phyloP scores from a whole-genome alignment of 768 basidiomycete species.

The Xerocomellus intermedius region DNA sequence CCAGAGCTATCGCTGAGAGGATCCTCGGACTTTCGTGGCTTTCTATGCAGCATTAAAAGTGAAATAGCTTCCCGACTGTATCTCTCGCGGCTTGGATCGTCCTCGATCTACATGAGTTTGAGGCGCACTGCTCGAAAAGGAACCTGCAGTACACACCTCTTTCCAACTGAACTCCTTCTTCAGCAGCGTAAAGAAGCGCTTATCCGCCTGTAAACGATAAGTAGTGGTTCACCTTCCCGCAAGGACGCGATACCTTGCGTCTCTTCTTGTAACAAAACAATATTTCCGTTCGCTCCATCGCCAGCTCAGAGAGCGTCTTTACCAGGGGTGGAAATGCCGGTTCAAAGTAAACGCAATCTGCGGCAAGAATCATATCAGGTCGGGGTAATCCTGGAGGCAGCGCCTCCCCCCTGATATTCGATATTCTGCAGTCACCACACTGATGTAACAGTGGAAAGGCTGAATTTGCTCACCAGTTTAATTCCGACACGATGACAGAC shows the following conservation, averaged over 20 bases:
- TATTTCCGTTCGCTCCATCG: slow-evolving; percentile 57
- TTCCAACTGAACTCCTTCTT: slow-evolving; percentile 76
- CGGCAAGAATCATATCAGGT: slow-evolving; percentile 77
- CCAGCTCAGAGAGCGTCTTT: slow-evolving; percentile 68
- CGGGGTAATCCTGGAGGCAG: slow-evolving; percentile 46
- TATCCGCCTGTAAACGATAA: slow-evolving; percentile 65
- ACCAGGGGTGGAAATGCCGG: slow-evolving; percentile 88
- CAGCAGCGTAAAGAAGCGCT: slow-evolving; percentile 77
- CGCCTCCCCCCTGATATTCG: slow-evolving; percentile 58
- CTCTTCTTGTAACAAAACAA: slow-evolving; percentile 94
- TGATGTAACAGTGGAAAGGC: not conserved
- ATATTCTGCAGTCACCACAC: slow-evolving; percentile 7
- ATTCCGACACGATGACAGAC: slow-evolving; percentile 60
- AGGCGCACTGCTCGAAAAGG: slow-evolving; percentile 1
- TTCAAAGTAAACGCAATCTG: slow-evolving; percentile 96
- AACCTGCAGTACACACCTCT: slow-evolving; percentile 42
- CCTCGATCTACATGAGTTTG: slow-evolving; percentile 44
- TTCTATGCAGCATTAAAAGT: slow-evolving; percentile 43
- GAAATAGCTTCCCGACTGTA: slow-evolving; percentile 70
- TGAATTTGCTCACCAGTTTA: slow-evolving; percentile 67
- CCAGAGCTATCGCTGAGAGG: not conserved
- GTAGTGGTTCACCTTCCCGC: not conserved
- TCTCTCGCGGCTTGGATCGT: slow-evolving; percentile 56
- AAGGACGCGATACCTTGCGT: slow-evolving; percentile 60
- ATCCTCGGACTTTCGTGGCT: not conserved